phyloP scores from a whole-genome alignment of 2,329 filamentous ascomycete species.

The Colletotrichum sp. region DNA sequence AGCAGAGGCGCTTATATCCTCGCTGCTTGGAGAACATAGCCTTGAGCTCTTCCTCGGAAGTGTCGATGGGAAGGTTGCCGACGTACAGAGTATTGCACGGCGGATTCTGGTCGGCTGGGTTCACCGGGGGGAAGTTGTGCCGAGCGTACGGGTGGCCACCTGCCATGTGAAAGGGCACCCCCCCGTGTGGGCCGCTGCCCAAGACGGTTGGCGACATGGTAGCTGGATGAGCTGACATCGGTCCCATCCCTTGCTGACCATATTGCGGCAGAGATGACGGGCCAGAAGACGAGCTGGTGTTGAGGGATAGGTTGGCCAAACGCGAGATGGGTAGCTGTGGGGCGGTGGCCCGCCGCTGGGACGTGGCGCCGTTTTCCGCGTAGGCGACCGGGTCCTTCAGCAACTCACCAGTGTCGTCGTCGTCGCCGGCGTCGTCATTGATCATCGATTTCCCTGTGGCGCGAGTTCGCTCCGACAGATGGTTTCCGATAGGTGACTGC shows the following conservation, averaged over 20 bases:
- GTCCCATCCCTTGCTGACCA: constrained; percentile 30
- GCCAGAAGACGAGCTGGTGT: constrained; percentile 58
- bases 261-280: constrained; percentile 60
- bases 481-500: constrained; percentile 75
- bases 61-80: constrained; percentile 92
- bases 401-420: constrained; percentile 76
- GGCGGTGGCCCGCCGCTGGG: constrained; percentile 71
- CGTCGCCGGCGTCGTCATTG: constrained; percentile 65
- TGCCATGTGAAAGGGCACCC: constrained; percentile 37
- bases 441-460: constrained; percentile 75
- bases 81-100: constrained; percentile 98
- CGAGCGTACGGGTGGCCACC: constrained; percentile 38
- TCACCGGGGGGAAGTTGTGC: constrained; percentile 79
- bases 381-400: constrained; percentile 75
- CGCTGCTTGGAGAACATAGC: constrained; percentile 90
- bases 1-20: constrained; percentile 94
- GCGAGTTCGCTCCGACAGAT: constrained; percentile 65
- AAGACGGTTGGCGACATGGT: constrained; percentile 64
- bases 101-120: constrained; percentile 94
- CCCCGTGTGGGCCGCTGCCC: constrained; percentile 40
- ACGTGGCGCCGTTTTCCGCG: constrained; percentile 67
- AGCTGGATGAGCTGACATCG: constrained; percentile 43
- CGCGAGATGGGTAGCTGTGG: constrained; percentile 73
- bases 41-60: constrained; percentile 94
- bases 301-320: constrained; percentile 74